Percentiles rank a stretch among this genome's conserved stretches.
phyloP scores from a whole-genome alignment of 78 protist species.

The Dictyostelium purpureum region DNA sequence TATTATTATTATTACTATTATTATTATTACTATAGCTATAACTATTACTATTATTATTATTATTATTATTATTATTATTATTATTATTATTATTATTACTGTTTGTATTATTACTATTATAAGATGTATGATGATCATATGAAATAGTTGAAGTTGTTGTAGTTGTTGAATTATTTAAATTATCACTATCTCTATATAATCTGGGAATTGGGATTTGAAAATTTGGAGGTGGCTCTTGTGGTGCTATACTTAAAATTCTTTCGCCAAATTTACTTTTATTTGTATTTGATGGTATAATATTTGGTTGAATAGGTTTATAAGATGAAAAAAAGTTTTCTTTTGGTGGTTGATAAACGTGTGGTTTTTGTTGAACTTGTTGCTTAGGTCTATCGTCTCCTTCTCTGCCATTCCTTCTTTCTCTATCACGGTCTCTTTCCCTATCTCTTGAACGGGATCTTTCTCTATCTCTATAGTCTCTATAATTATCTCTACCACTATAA shows the following conservation, averaged over 20 bases:
- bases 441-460: not conserved
- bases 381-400: not conserved
- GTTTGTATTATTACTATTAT: not conserved
- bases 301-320: not conserved
- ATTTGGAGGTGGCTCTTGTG: slow-evolving; percentile 5
- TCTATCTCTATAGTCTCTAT: not conserved
- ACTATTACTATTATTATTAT: not conserved
- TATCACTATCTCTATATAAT: not conserved
- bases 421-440: not conserved
- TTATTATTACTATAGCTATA: not conserved
- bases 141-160: no score
- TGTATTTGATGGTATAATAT: not conserved
- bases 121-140: not conserved
- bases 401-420: not conserved
- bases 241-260: not conserved
- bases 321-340: slow-evolving; percentile 22
- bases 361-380: not conserved
- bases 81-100: not conserved
- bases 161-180: not conserved
- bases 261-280: slow-evolving; percentile 63
- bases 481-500: not conserved
- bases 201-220: slow-evolving; percentile 14
- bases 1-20: not conserved
- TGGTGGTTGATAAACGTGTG: not conserved
- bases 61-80: not conserved